Conservation (phyloP, 1,284 basidiomycete species). For the Sparassis latifolia region DNA sequence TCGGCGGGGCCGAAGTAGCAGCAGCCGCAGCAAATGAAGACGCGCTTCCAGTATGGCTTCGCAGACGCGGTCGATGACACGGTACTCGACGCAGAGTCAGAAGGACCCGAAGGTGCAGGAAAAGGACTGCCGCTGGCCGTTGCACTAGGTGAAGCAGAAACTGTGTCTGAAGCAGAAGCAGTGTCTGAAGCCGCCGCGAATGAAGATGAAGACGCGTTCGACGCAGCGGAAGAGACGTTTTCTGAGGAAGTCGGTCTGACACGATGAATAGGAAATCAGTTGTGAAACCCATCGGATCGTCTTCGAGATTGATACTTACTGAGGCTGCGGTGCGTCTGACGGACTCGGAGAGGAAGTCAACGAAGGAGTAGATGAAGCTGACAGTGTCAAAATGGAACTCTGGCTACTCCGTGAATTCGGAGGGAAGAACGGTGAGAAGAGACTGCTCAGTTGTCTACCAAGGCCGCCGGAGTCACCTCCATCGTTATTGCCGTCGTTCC, state of each 20-base stretch:
- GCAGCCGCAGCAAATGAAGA: slow-evolving; percentile 11
- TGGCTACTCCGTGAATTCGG: not conserved
- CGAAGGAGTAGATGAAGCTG: slow-evolving; percentile 1
- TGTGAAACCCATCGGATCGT: no score
- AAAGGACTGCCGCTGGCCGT: not conserved
- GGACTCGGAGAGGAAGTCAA: not conserved
- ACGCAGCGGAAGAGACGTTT: not conserved
- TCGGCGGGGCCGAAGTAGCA: slow-evolving; percentile 11
- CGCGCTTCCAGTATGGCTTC: slow-evolving; percentile 2
- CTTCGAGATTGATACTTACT: not conserved
- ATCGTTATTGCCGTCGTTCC: not conserved
- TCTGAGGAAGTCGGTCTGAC: no score
- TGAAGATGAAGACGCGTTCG: not conserved
- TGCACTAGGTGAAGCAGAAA: slow-evolving; percentile 4
- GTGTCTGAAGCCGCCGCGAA: slow-evolving; percentile 4
- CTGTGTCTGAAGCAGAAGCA: slow-evolving; percentile 8
- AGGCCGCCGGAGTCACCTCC: slow-evolving; percentile 1
- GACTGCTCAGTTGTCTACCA: not conserved
- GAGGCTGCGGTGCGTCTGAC: not conserved
- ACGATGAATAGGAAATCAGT: no score
- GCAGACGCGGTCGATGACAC: slow-evolving; percentile 20
- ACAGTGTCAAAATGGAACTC: not conserved
- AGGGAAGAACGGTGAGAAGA: not conserved
- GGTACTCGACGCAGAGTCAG: slow-evolving; percentile 16
- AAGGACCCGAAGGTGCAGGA: slow-evolving; percentile 1